These are phyloP conservation scores for Dendrocalamus latiflorus DNA, from an alignment of 202 grass and related monocot species.

Conservation along the genomic window DNA sequence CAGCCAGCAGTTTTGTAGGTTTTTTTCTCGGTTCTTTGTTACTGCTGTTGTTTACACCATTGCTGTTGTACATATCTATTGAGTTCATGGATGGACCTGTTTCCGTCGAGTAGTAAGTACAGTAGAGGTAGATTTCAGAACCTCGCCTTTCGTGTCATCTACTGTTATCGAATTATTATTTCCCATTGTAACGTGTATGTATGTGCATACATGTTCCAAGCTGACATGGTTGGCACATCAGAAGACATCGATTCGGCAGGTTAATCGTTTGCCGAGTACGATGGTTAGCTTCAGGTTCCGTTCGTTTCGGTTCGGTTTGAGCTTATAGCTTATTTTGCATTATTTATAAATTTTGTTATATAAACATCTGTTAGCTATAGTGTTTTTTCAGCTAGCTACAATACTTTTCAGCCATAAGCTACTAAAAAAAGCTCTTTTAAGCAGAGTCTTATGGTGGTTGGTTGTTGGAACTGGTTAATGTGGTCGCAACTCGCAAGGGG, in stretches of 20 bases:
- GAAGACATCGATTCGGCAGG: not conserved
- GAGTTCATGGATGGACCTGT: not conserved
- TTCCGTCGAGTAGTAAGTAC: not conserved
- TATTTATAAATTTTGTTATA: too few species aligned
- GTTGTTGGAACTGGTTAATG: not conserved
- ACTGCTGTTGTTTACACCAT: constrained; percentile 18
- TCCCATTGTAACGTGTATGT: not conserved
- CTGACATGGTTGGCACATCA: too few species aligned
- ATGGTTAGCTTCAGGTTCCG: not conserved
- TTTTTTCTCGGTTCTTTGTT: not conserved
- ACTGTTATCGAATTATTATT: too few species aligned
- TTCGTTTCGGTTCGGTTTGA: too few species aligned
- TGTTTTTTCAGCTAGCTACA: too few species aligned
- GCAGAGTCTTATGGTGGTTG: not conserved
- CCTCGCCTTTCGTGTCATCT: not conserved
- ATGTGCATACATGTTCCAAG: not conserved
- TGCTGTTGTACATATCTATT: constrained; percentile 40
- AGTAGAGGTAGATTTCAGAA: not conserved
- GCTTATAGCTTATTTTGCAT: too few species aligned
- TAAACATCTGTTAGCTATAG: too few species aligned
- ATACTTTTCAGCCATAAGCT: too few species aligned
- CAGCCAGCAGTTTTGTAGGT: constrained; percentile 55
- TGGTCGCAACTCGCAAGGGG: not conserved
- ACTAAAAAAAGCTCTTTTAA: too few species aligned
- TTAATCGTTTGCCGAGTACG: not conserved